Percentiles rank a stretch among this genome's conserved stretches.
phyloP scores from a whole-genome alignment of 2,329 filamentous ascomycete genomes.

The Cladophialophora yegresii region DNA sequence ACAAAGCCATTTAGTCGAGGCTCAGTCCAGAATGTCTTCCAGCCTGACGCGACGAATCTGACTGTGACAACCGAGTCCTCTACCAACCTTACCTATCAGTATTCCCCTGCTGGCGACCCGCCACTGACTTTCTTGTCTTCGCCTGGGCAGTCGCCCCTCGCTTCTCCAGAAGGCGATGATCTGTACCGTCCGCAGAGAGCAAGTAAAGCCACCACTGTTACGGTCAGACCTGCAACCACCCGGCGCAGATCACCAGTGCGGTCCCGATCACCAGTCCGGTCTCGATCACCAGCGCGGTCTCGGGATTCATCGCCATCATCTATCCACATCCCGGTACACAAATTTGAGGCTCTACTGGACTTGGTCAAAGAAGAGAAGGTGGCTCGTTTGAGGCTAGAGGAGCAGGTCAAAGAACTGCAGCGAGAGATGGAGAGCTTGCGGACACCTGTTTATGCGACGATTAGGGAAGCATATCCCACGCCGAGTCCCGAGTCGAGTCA shows the following conservation, averaged over 20 bases:
- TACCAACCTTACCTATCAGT: slow-evolving; percentile 12
- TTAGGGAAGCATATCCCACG: slow-evolving; percentile 33
- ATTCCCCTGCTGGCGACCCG: slow-evolving; percentile 18
- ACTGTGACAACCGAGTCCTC: slow-evolving; percentile 18
- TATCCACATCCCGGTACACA: slow-evolving; percentile 43
- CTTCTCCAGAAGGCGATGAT: slow-evolving; percentile 26
- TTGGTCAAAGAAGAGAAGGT: slow-evolving; percentile 51
- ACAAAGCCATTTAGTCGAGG: slow-evolving; percentile 12
- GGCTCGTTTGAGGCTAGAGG: slow-evolving; percentile 49
- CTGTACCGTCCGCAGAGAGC: slow-evolving; percentile 26
- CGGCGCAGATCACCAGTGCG: slow-evolving; percentile 21
- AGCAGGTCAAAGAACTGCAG: slow-evolving; percentile 47
- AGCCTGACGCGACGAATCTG: slow-evolving; percentile 12
- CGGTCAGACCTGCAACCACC: slow-evolving; percentile 28
- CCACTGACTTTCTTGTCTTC: slow-evolving; percentile 32
- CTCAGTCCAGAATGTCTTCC: slow-evolving; percentile 21
- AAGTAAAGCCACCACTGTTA: slow-evolving; percentile 36
- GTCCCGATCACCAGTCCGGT: slow-evolving; percentile 25
- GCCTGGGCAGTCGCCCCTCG: slow-evolving; percentile 25
- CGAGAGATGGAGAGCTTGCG: slow-evolving; percentile 41
- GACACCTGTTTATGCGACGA: slow-evolving; percentile 33
- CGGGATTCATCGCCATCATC: slow-evolving; percentile 30
- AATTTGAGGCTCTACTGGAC: slow-evolving; percentile 51
- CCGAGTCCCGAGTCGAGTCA: slow-evolving; percentile 32
- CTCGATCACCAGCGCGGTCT: slow-evolving; percentile 25